Evolutionary conservation across 2,329 filamentous ascomycete species (phyloP).

Genomic region (Emydomyces testavorans): DNA sequence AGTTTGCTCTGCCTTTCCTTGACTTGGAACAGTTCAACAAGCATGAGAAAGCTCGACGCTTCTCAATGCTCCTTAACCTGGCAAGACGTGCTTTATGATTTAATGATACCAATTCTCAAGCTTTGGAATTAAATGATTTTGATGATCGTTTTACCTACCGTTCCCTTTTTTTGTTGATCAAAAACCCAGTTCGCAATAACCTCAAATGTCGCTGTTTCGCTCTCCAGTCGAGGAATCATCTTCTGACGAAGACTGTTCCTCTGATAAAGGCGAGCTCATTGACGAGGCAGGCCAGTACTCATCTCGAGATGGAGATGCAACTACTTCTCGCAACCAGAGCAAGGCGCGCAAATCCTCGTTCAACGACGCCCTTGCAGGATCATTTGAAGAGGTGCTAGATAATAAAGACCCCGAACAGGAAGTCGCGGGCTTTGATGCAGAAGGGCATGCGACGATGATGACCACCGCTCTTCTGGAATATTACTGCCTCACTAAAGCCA

Average conservation of each 20-base stretch:
- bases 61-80: not conserved
- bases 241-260: constrained; percentile 27
- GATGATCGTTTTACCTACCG: too few species aligned
- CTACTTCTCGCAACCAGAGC: not conserved
- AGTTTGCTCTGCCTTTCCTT: not conserved
- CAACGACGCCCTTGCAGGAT: not conserved
- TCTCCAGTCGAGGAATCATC: constrained; percentile 31
- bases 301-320: not conserved
- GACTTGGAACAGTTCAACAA: not conserved
- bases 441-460: constrained; percentile 33
- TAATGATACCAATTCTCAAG: too few species aligned
- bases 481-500: constrained; percentile 35
- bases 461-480: constrained; percentile 37
- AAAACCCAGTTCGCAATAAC: not conserved
- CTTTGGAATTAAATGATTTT: too few species aligned
- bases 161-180: not conserved
- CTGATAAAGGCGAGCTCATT: constrained; percentile 19
- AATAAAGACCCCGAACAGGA: constrained; percentile 12
- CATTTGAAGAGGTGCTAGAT: constrained; percentile 9
- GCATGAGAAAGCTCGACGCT: not conserved
- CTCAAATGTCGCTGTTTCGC: constrained; percentile 32
- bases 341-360: not conserved
- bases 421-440: constrained; percentile 23
- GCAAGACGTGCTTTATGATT: not conserved
- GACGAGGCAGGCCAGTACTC: constrained; percentile 12